These are phyloP conservation scores for Eucalyptus camaldulensis DNA, from an alignment of 345 rosid species.

Conservation along the genomic window DNA sequence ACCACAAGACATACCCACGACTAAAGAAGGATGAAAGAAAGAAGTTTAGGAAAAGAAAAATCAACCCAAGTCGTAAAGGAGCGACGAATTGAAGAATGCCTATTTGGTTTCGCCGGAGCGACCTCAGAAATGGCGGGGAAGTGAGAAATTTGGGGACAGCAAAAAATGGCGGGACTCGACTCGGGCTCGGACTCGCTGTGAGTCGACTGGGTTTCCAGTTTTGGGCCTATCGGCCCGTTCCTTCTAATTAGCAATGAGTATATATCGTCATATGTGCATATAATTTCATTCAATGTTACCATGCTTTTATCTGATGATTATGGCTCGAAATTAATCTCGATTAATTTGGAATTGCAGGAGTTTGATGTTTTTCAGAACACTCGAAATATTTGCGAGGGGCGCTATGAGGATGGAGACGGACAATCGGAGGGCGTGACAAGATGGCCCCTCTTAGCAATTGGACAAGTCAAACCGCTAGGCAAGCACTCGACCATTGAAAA, in stretches of 20 bases:
- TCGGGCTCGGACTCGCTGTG: background rate
- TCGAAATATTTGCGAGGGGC: background rate
- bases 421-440: background rate
- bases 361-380: background rate
- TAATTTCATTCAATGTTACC: background rate
- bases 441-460: accelerated
- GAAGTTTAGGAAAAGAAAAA: background rate
- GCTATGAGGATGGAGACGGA: background rate
- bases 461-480: background rate
- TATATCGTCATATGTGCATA: background rate
- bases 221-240: background rate
- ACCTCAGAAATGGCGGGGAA: background rate
- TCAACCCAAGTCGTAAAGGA: background rate
- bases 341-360: background rate
- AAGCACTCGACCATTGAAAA: background rate
- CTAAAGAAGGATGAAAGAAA: background rate
- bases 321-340: background rate
- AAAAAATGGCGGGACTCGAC: background rate
- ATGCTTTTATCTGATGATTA: background rate
- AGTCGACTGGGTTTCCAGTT: background rate
- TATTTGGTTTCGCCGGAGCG: background rate
- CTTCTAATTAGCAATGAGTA: background rate
- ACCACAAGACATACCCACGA: background rate
- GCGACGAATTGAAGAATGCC: background rate
- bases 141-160: background rate